A percentile compares a stretch with the other conserved stretches of the same genome.
Conservation (phyloP, 2,329 filamentous ascomycete genomes). For the Microsporum audouinii region DNA sequence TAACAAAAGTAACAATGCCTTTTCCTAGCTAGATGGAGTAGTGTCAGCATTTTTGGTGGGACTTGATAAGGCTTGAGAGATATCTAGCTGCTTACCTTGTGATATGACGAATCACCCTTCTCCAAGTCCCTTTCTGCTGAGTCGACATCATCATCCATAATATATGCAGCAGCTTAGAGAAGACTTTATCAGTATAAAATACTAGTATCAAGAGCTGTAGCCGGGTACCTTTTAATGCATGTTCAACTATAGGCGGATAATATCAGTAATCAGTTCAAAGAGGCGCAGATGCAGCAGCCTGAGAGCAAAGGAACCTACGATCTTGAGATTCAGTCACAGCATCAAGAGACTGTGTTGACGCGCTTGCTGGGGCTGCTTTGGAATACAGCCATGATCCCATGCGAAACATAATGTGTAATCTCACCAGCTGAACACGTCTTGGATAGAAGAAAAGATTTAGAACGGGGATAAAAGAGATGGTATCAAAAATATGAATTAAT, state of each 20-base stretch:
- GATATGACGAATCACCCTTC: constrained; percentile 71
- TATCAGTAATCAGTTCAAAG: constrained; percentile 15
- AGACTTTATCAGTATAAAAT: background rate
- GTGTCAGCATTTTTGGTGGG: background rate
- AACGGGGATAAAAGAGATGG: background rate
- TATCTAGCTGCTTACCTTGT: constrained; percentile 45
- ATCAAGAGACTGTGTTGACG: constrained; percentile 45
- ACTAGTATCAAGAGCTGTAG: background rate
- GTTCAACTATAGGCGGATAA: constrained; percentile 22
- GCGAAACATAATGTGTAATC: constrained; percentile 25
- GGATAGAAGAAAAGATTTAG: background rate
- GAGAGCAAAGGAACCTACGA: constrained; percentile 22
- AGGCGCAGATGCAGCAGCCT: background rate
- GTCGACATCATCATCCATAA: constrained; percentile 85
- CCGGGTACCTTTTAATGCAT: constrained; percentile 34
- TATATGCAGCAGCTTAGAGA: constrained; percentile 49
- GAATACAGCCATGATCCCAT: constrained; percentile 37
- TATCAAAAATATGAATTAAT: background rate
- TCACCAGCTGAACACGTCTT: background rate
- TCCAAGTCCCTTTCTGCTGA: constrained; percentile 63
- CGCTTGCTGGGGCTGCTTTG: constrained; percentile 28
- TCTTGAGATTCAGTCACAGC: constrained; percentile 46
- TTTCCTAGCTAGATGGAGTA: constrained; percentile 51
- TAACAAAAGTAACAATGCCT: constrained; percentile 72
- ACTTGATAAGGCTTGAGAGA: background rate